Conservation (phyloP, 345 rosid genomes). For the Clarkia xantiana region DNA sequence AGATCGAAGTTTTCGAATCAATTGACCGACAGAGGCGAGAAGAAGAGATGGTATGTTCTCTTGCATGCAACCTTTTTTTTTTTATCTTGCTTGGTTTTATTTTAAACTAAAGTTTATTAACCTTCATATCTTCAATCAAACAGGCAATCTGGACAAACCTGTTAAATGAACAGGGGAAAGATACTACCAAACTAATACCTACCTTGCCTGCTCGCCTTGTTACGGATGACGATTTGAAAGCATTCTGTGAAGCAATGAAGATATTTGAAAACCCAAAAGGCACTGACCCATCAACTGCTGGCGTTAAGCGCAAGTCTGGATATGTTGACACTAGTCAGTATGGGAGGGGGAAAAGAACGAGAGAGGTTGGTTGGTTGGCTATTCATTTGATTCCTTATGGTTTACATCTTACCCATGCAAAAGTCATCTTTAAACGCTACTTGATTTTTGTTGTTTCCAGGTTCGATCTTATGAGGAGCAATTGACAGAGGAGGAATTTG, state of each 20-base stretch:
- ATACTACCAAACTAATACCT: conserved; percentile 27
- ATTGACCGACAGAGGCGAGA: conserved; percentile 61
- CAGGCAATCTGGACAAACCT: conserved; percentile 66
- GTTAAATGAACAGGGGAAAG: conserved; percentile 29
- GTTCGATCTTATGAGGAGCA: conserved; percentile 91
- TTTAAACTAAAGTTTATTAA: neutral
- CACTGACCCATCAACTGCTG: conserved; percentile 29
- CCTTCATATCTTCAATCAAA: conserved; percentile 7
- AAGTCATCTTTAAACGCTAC: neutral
- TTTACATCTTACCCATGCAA: neutral
- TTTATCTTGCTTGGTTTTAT: neutral
- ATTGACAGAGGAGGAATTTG: conserved; percentile 91
- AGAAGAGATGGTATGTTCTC: conserved; percentile 48
- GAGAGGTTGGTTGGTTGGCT: conserved; percentile 56
- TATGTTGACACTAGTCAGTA: conserved; percentile 55
- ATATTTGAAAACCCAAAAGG: conserved; percentile 45
- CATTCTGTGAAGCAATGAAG: conserved; percentile 60
- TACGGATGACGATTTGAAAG: conserved; percentile 63
- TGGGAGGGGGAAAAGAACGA: conserved; percentile 92
- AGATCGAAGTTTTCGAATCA: conserved; percentile 82
- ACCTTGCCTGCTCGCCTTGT: conserved; percentile 74
- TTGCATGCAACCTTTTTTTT: neutral
- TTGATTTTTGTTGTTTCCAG: conserved; percentile 17
- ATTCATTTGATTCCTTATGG: conserved; percentile 7
- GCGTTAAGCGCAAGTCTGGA: conserved; percentile 48